Base-by-base conservation (phyloP, 768 basidiomycete species). In the Trametes cinnabarina region DNA sequence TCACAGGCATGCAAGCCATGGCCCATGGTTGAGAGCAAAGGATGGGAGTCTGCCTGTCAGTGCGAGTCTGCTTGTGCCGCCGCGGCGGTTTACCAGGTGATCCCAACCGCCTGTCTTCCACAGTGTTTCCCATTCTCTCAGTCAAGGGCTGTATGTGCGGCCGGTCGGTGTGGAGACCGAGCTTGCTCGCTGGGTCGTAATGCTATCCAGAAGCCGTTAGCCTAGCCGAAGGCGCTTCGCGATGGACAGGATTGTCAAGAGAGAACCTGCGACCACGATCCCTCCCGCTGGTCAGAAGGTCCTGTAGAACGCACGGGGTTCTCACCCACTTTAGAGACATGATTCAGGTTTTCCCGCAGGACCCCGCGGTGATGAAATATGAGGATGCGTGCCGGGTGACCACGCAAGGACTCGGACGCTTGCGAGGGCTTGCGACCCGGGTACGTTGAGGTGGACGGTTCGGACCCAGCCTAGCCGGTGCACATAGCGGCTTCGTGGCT, bases 181-280 rank as follows among this genome's bases (percentile, higher is more conserved):
- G 37, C 14, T 10, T 23, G 57, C 57, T 34, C 51, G 51, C 51
- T 47, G 58, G 39, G 51, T 54, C 46, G 58, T 28, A 34, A 47
- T 37, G 30, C 47, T 44, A 25, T 25, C 57, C 44, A 47, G 58
- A 59, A 35, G 9, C 58, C 58, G 58, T 52, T 51, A 51, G 57
- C 37, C 51, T 51, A 50, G 57, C 42, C 32, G 28, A 23, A 5
- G 30, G 58, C 51, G 58, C 39, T 46, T 53, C 28, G 47, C 30
- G 40, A 48, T 32, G 39, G 40, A 23, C 46, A 17, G 30, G 57
- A 51, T 41, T 59, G 58, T 53, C 51, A 59, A 30, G 51, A 47
- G 39, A 17, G 51, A n/a, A 46, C 40, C 47, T 44, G 14, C 17
- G 51, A 8, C 8, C 30, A 42, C 51, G 37, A 32, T 28, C 20